Conservation (phyloP, 768 basidiomycete genomes). For the Infundibulicybe gibba region DNA sequence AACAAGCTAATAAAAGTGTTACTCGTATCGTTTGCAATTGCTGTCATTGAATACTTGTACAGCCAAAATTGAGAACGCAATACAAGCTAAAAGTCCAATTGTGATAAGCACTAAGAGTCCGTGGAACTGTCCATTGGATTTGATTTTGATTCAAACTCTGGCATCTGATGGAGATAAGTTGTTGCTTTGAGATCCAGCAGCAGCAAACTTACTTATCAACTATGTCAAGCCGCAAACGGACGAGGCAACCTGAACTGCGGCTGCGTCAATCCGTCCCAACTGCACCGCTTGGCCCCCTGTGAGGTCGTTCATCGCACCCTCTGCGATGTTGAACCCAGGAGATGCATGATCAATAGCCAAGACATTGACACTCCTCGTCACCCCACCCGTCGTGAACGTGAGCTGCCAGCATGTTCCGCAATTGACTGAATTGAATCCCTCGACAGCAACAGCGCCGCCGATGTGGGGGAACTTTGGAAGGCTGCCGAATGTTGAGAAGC, state of each 20-base stretch:
- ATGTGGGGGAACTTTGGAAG: slow-evolving; percentile 44
- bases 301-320: background rate
- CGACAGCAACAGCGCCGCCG: slow-evolving; percentile 35
- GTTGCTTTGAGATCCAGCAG: no score
- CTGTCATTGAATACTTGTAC: no score
- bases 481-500: slow-evolving; percentile 34
- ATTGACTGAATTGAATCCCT: slow-evolving; percentile 32
- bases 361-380: slow-evolving; percentile 24
- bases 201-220: no score
- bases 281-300: slow-evolving; percentile 4
- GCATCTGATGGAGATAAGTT: no score
- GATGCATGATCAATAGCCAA: slow-evolving; percentile 35
- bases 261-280: slow-evolving; percentile 8
- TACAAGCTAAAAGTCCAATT: no score
- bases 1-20: no score
- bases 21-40: no score
- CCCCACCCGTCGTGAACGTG: slow-evolving; percentile 22
- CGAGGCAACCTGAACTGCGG: slow-evolving; percentile 2
- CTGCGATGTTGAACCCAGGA: slow-evolving; percentile 27
- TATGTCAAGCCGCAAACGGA: slow-evolving; percentile 14
- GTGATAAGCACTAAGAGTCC: no score
- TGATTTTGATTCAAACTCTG: no score
- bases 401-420: slow-evolving; percentile 49
- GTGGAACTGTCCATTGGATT: no score
- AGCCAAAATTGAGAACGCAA: no score